A percentile compares a stretch with the other conserved stretches of the same genome.
Evolutionary conservation across 352 stramenopile genomes (phyloP).

Genomic region (Albugo laibachii): DNA sequence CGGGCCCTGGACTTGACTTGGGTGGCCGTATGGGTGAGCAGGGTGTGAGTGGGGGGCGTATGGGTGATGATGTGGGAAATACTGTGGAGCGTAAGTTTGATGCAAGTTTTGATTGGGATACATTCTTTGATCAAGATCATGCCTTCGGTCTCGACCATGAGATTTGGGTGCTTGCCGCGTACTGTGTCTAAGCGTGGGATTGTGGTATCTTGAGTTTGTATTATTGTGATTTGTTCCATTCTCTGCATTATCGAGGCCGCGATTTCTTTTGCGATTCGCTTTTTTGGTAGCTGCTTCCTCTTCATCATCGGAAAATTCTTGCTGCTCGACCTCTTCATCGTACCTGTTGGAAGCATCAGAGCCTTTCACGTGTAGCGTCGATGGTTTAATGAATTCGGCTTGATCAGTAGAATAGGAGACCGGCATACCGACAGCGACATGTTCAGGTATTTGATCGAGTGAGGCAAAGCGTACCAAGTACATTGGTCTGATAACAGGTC

Average conservation of each 20-base stretch:
- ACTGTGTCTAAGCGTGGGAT: too few relatives aligned
- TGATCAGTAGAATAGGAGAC: constrained; percentile 65
- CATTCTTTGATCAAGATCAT: not conserved
- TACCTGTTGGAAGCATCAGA: constrained; percentile 76
- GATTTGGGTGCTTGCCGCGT: too few relatives aligned
- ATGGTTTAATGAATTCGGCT: constrained; percentile 58
- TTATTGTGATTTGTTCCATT: too few relatives aligned
- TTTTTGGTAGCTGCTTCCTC: constrained; percentile 48
- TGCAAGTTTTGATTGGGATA: not conserved
- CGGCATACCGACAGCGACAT: constrained; percentile 15
- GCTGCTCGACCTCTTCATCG: constrained; percentile 65
- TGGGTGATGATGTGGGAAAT: not conserved
- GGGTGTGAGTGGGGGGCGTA: not conserved
- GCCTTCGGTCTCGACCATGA: not conserved
- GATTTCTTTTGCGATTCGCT: constrained; percentile 44
- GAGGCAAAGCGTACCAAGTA: constrained; percentile 69
- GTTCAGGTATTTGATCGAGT: constrained; percentile 36
- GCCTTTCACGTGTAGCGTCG: constrained; percentile 60
- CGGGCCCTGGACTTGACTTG: not conserved
- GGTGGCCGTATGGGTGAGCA: not conserved
- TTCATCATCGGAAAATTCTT: constrained; percentile 69
- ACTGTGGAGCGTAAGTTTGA: not conserved
- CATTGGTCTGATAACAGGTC: constrained; percentile 68
- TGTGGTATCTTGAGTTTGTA: too few relatives aligned
- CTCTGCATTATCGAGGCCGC: constrained; percentile 2